A percentile compares a stretch with the other conserved stretches of the same genome.
Evolutionary conservation across 2,329 filamentous ascomycete species (phyloP).

Genomic region (Westerdykella aurantiaca): DNA sequence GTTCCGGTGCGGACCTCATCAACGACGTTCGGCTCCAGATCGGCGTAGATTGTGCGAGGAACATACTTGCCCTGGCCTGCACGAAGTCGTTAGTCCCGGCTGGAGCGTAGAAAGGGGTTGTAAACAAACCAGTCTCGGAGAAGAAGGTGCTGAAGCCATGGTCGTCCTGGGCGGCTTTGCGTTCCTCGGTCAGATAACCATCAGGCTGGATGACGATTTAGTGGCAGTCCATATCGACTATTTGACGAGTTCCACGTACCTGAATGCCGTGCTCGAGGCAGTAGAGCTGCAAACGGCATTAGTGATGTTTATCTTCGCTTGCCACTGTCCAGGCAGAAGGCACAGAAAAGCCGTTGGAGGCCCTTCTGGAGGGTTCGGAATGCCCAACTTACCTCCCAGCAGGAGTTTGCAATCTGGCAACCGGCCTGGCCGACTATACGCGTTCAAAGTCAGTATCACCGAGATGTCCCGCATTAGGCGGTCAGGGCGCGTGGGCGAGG

Average conservation of each 20-base stretch:
- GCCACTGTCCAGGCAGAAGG: constrained; percentile 25
- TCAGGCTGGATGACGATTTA: constrained; percentile 64
- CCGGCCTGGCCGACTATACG: constrained; percentile 94
- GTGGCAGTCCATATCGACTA: neutral
- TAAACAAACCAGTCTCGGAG: constrained; percentile 85
- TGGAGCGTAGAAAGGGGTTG: constrained; percentile 10
- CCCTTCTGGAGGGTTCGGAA: constrained; percentile 16
- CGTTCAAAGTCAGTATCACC: constrained; percentile 49
- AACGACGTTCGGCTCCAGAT: constrained; percentile 99
- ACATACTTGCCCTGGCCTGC: constrained; percentile 97
- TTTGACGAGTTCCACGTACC: constrained; percentile 52
- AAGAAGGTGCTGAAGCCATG: constrained; percentile 99
- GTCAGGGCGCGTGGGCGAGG: constrained; percentile 39
- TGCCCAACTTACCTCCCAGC: constrained; percentile 89
- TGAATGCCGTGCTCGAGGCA: constrained; percentile 99
- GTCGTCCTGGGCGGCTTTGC: constrained; percentile 86
- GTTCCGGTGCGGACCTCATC: constrained; percentile 97
- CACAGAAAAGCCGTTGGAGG: constrained; percentile 20
- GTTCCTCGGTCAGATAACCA: constrained; percentile 97
- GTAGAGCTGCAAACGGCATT: constrained; percentile 66
- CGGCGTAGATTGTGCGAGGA: constrained; percentile 96
- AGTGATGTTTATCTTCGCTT: constrained; percentile 26
- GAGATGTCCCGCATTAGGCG: constrained; percentile 30
- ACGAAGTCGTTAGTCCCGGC: constrained; percentile 15
- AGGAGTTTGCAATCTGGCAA: constrained; percentile 99